Base-by-base conservation (phyloP, 2,329 filamentous ascomycete species). In the Botrytis fabae region DNA sequence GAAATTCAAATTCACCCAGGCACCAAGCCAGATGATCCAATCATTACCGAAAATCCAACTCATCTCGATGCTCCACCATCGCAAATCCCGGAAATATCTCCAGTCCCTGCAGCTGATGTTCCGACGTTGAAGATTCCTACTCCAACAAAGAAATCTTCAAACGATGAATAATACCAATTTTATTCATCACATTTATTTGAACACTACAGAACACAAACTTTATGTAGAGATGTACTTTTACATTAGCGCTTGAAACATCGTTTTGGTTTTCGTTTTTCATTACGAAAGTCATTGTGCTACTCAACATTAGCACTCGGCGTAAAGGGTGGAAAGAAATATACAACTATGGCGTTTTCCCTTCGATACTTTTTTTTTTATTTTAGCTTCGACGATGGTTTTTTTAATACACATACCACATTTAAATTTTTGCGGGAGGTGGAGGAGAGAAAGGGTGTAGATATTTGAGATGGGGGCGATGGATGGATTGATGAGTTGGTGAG, bases 1-100 rank as follows among this genome's bases (percentile, higher is more conserved):
- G 84, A 81, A 70, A 79, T 86, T 69, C 84, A 86, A 57, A 79
- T 85, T 8, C 85, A 87, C 73, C 85, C 86, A 0, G 83, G 83
- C 32, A 87, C 86, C 7, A 84, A 83, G 72, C 78, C 83, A 3
- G 83, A 83, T 60, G 85, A 87, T 74, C 83, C 82, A 0, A 80
- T 87, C 28, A 81, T 86, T 9, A 83, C 84, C 14, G 81, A 82
- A 42, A 80, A 84, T 64, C 82, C 84, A 44, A 79, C 75, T 3
- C 63, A 72, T 42, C 74, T 78, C 6, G 69, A 71, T 48, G 72
- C 59, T 8, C 79, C 80, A 40, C 79, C 80, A 28, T 80, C 77
- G 60, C 80, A 82, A 74, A 69, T 79, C 32, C 64, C 74, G 16
- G 78, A 78, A 10, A 57, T 78, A 22, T 68, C 74, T 18, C 76